These are phyloP conservation scores for Blastobotrys capitulatus DNA, from an alignment of 1,139 yeast genomes.

Conservation along the genomic window DNA sequence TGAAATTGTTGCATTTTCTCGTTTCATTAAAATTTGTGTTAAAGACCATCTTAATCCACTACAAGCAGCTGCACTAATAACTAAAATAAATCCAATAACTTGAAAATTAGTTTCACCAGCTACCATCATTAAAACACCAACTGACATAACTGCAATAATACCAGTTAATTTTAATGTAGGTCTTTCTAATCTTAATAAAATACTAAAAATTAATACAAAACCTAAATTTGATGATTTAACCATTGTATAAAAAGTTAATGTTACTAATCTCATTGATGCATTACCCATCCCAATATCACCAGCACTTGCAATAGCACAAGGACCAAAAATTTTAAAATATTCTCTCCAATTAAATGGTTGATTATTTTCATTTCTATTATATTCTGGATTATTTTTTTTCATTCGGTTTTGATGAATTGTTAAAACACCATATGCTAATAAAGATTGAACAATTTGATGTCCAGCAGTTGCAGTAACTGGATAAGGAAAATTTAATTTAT, in stretches of 20 bases:
- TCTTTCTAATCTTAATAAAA: constrained; percentile 68
- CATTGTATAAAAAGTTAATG: constrained; percentile 88
- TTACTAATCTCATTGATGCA: constrained; percentile 69
- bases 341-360: constrained; percentile 14
- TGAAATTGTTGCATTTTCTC: constrained; percentile 21
- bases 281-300: constrained; percentile 95
- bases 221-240: constrained; percentile 80
- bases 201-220: constrained; percentile 83
- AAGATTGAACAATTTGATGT: constrained; percentile 66
- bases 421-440: constrained; percentile 19
- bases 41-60: constrained; percentile 95
- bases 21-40: constrained; percentile 73
- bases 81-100: constrained; percentile 61
- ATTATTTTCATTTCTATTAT: not conserved
- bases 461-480: constrained; percentile 80
- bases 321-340: constrained; percentile 50
- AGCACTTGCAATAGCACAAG: constrained; percentile 83
- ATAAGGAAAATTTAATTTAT: constrained; percentile 65
- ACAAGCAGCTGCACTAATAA: constrained; percentile 69
- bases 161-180: constrained; percentile 59
- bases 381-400: constrained; percentile 8
- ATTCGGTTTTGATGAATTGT: constrained; percentile 9
- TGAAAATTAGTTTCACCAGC: constrained; percentile 41
- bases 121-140: constrained; percentile 86
- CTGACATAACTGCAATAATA: constrained; percentile 72